Conservation (phyloP, 1,139 yeast species). For the Blastobotrys raffinosifermentans region DNA sequence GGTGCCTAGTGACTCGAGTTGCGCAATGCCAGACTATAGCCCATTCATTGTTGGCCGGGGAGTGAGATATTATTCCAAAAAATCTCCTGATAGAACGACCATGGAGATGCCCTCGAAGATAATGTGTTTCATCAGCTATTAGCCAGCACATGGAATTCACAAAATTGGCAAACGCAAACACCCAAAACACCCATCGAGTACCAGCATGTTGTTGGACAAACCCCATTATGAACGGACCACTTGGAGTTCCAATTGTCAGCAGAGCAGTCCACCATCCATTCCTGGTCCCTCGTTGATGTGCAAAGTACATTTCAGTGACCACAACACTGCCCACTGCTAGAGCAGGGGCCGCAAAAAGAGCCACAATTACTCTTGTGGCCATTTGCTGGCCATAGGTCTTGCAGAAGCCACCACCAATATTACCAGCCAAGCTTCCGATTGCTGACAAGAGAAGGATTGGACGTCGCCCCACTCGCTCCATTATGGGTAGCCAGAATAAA, state of each 20-base stretch:
- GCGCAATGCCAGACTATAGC: conserved; percentile 2
- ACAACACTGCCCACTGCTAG: conserved; percentile 16
- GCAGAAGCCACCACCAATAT: conserved; percentile 20
- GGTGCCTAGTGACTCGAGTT: conserved; percentile 4
- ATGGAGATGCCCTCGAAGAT: conserved; percentile 9
- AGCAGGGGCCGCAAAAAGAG: conserved; percentile 17
- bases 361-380: conserved; percentile 16
- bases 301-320: conserved; percentile 18
- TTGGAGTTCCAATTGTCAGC: conserved; percentile 18
- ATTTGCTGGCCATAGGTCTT: conserved; percentile 18
- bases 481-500: conserved; percentile 16
- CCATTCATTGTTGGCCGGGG: conserved; percentile 1
- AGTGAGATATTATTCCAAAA: too few species aligned
- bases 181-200: conserved; percentile 15
- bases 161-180: conserved; percentile 14
- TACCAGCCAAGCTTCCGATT: conserved; percentile 9
- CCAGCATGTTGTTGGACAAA: conserved; percentile 18
- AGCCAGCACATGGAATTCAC: conserved; percentile 9
- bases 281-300: conserved; percentile 17
- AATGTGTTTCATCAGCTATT: conserved; percentile 17
- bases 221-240: conserved; percentile 20
- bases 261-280: conserved; percentile 20
- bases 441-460: conserved; percentile 15
- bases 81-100: too few species aligned
- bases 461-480: conserved; percentile 17